Percentiles rank a stretch among this genome's conserved stretches.
Conservation (phyloP, 805 yeast species). For the Myxozyma neglecta region DNA sequence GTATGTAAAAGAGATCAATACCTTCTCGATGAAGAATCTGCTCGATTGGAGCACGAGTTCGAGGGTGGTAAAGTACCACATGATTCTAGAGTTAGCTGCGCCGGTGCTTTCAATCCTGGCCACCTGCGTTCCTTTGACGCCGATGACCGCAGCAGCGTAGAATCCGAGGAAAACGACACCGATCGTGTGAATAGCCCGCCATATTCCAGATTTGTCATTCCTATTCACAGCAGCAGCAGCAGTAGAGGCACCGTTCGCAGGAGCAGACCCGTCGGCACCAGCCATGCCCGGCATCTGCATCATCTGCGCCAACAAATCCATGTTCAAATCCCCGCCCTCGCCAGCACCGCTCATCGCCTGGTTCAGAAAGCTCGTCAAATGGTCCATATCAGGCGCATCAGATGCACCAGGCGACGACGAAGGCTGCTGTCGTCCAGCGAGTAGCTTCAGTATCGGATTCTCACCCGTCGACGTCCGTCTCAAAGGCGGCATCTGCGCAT, state of each 20-base stretch:
- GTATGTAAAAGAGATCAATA: background rate
- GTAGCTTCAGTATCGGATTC: conserved; percentile 21
- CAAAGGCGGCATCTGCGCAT: background rate
- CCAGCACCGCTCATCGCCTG: conserved; percentile 7
- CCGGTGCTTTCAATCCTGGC: conserved; percentile 17
- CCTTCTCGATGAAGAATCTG: conserved; percentile 26
- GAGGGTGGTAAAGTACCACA: conserved; percentile 26
- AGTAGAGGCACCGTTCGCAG: background rate
- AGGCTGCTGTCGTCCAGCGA: conserved; percentile 21
- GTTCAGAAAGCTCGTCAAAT: conserved; percentile 11
- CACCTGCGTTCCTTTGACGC: conserved; percentile 17
- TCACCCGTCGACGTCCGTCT: conserved; percentile 11
- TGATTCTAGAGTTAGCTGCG: conserved; percentile 3
- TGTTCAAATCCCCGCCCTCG: conserved; percentile 6
- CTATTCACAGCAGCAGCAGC: background rate
- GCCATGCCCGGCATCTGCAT: conserved; percentile 12
- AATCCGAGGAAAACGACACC: conserved; percentile 16
- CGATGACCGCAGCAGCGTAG: conserved; percentile 11
- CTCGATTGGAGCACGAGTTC: conserved; percentile 24
- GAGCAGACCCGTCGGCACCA: background rate
- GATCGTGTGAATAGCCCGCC: conserved; percentile 13
- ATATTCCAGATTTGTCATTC: conserved; percentile 6
- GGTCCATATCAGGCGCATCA: conserved; percentile 4
- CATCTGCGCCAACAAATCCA: conserved; percentile 13
- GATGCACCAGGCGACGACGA: background rate